A percentile compares a stretch with the other conserved stretches of the same genome.
Evolutionary conservation across 108 stramenopile genomes (phyloP).

Genomic region (Parmales sp.): DNA sequence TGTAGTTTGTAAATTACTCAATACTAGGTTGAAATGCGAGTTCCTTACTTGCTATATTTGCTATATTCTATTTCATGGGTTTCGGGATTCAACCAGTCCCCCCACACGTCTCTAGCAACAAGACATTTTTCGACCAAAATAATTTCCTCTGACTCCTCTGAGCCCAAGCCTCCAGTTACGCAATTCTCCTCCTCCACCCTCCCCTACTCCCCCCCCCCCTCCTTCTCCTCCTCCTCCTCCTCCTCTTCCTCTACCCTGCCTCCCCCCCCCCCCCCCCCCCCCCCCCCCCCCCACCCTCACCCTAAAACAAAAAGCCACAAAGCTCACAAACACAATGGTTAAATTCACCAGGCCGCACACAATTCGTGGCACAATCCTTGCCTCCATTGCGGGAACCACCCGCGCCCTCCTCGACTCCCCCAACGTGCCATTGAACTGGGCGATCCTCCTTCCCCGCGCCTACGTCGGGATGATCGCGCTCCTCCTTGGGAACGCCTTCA

Average conservation of each 20-base stretch:
- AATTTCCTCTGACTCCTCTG: too few relatives aligned
- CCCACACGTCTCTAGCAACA: too few relatives aligned
- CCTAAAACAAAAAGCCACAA: background rate
- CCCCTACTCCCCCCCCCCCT: background rate
- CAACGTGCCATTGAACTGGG: slow-evolving; percentile 55
- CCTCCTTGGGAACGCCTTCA: slow-evolving; percentile 86
- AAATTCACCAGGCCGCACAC: slow-evolving; percentile 95
- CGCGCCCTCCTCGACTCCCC: slow-evolving; percentile 79
- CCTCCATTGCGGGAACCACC: slow-evolving; percentile 78
- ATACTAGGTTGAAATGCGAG: too few relatives aligned
- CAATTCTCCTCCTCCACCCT: background rate
- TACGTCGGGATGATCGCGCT: slow-evolving; percentile 75
- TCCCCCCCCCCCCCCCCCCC: background rate
- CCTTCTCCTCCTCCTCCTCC: background rate
- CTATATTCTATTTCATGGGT: too few relatives aligned
- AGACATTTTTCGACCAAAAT: too few relatives aligned
- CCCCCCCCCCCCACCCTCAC: background rate
- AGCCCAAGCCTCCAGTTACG: too few relatives aligned
- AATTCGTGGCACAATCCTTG: slow-evolving; percentile 87
- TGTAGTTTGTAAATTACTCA: too few relatives aligned
- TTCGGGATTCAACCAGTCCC: too few relatives aligned
- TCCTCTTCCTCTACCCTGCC: background rate
- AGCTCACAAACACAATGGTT: too few relatives aligned
- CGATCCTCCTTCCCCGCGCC: slow-evolving; percentile 64
- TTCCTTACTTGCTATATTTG: too few relatives aligned